A percentile compares a stretch with the other conserved stretches of the same genome.
phyloP scores from a whole-genome alignment of 2,329 filamentous ascomycete species.

The Aspergillus versicolor region DNA sequence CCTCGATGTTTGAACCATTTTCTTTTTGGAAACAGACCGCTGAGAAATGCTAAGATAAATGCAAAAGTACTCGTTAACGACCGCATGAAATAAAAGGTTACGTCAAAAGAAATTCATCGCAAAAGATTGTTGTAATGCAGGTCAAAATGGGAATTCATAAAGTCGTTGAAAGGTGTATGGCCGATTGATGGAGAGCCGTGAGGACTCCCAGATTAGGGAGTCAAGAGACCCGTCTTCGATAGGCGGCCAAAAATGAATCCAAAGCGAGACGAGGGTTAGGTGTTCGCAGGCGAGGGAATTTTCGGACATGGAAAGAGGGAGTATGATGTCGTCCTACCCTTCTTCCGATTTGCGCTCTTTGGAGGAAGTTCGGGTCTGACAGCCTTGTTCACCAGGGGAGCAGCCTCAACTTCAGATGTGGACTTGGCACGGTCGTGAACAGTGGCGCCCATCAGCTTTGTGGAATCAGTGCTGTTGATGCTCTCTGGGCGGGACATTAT shows the following conservation, averaged over 20 bases:
- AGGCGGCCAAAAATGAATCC: background rate
- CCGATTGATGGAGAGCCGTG: constrained; percentile 9
- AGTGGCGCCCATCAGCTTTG: constrained; percentile 23
- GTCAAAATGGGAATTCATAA: constrained; percentile 22
- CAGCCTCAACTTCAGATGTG: constrained; percentile 32
- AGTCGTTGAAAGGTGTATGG: constrained; percentile 26
- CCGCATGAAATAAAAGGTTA: constrained; percentile 9
- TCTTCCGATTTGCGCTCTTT: constrained; percentile 32
- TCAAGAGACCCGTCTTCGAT: background rate
- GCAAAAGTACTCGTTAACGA: constrained; percentile 11
- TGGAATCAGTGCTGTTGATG: constrained; percentile 27
- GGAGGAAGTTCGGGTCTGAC: constrained; percentile 25
- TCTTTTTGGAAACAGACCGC: constrained; percentile 17
- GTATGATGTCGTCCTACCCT: constrained; percentile 42
- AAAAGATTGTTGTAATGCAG: constrained; percentile 12
- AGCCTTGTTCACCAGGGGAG: constrained; percentile 14
- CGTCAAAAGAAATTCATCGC: constrained; percentile 14
- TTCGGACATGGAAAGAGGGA: constrained; percentile 30
- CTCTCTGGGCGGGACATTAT: constrained; percentile 28
- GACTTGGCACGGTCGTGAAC: constrained; percentile 40
- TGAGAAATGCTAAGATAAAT: constrained; percentile 26
- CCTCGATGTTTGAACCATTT: constrained; percentile 17
- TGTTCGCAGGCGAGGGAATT: background rate
- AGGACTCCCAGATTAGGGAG: constrained; percentile 6
- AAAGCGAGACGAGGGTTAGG: background rate